Evolutionary conservation across 208 protist species (phyloP).

Genomic region (Balamuthia mandrillaris): DNA sequence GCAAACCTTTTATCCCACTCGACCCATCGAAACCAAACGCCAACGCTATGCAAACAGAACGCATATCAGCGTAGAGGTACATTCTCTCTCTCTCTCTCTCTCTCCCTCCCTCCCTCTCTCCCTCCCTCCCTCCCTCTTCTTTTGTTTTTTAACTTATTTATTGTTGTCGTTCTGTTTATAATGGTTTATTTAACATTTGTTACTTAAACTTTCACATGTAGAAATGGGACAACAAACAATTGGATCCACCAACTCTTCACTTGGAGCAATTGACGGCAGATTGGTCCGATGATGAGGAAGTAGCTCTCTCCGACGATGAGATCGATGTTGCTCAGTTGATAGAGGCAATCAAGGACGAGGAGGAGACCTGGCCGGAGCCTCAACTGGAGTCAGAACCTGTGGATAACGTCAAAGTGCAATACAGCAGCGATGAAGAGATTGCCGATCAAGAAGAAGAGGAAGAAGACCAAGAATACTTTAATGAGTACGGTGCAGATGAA

Average conservation of each 20-base stretch:
- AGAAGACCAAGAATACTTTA: background rate
- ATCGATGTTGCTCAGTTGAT: too few relatives aligned
- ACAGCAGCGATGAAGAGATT: background rate
- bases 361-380: too few relatives aligned
- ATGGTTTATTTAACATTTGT: background rate
- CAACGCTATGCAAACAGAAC: constrained; percentile 19
- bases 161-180: background rate
- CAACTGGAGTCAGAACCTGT: too few relatives aligned
- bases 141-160: background rate
- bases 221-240: constrained; percentile 30
- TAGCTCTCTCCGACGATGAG: too few relatives aligned
- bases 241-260: background rate
- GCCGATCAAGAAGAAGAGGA: background rate
- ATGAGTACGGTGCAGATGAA: too few relatives aligned
- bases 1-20: constrained; percentile 18
- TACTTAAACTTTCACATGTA: background rate
- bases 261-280: constrained; percentile 5
- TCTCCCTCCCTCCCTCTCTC: background rate
- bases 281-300: constrained; percentile 29
- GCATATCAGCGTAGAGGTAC: constrained; percentile 15
- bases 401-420: too few relatives aligned
- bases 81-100: background rate
- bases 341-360: too few relatives aligned
- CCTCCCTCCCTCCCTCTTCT: background rate
- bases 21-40: background rate